These are phyloP conservation scores for Porcisia deanei DNA, from an alignment of 208 protist species.

Conservation along the genomic window DNA sequence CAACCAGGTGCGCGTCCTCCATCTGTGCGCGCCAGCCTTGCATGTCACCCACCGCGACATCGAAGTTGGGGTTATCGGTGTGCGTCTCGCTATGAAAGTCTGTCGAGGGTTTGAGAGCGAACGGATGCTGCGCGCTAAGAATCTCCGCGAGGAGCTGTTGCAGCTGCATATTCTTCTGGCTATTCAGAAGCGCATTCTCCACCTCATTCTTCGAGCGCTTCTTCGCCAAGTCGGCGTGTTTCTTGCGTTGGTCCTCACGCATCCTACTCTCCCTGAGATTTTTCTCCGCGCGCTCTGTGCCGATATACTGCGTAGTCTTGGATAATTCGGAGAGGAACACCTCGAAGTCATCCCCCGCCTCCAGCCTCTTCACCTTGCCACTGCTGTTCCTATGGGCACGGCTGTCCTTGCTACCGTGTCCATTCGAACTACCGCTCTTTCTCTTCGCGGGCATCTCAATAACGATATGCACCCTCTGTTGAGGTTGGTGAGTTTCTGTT, in stretches of 20 bases:
- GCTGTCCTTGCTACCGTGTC: conserved; percentile 23
- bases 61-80: conserved; percentile 58
- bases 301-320: conserved; percentile 58
- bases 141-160: conserved; percentile 70
- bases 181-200: conserved; percentile 54
- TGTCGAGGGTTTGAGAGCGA: conserved; percentile 65
- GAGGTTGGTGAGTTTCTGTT: background rate
- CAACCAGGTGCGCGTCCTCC: conserved; percentile 84
- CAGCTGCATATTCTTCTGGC: conserved; percentile 63
- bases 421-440: background rate
- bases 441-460: background rate
- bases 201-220: conserved; percentile 46
- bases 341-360: conserved; percentile 74
- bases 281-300: conserved; percentile 38
- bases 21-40: conserved; percentile 90
- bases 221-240: conserved; percentile 40
- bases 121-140: conserved; percentile 51
- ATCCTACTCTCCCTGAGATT: conserved; percentile 37
- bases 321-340: conserved; percentile 61
- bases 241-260: conserved; percentile 40
- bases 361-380: conserved; percentile 54
- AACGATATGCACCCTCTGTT: background rate
- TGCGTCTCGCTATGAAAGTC: conserved; percentile 59
- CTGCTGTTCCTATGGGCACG: conserved; percentile 15
- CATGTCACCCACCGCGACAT: conserved; percentile 82